Evolutionary conservation across 1,284 basidiomycete species (phyloP), one percentile per base, ranked within the genome.

Genomic region (Paramarasmius palmivorus): DNA sequence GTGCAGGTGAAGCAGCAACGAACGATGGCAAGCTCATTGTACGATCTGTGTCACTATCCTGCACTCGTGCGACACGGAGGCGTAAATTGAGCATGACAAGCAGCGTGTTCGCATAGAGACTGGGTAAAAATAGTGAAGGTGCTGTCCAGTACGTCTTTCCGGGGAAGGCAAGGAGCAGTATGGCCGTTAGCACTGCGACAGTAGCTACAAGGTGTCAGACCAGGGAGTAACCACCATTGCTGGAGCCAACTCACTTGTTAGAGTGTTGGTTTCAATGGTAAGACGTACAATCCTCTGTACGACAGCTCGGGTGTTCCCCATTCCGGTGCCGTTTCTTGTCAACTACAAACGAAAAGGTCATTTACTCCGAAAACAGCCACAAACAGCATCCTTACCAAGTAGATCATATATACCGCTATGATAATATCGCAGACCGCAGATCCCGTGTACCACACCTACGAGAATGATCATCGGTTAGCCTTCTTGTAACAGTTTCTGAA

Each of bases 61-160:
- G 29, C 12, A 32, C 29, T 12, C 12, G 29, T 6, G 29, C 6
- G 12, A 32, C 29, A 12, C 29, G 29, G 29, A 32, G 6, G 29
- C 44, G 44, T 14, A 46, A 19, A 26, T 46, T 46, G 14, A 46
- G 9, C 44, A 46, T 46, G n/a, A 46, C 25, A 15, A 46, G 23
- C 8, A 46, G 29, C n/a, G 44, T 32, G 17, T 46, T 46, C n/a
- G 12, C 44, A 15, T 46, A 46, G 19, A 46, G 25, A 19, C 23
- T 5, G 25, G 44, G 44, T 32, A 46, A 26, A n/a, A 32, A 5
- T 26, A 32, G 25, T 14, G 44, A 26, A n/a, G 29, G n/a, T 8
- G 26, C 15, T 14, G 25, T 32, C 10, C 12, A 46, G 19, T 46
- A 29, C 1, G 25, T 46, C 44, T 46, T 26, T 9, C 26, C 26